Evolutionary conservation across 495 filamentous ascomycete genomes (phyloP).

Genomic region (Staphylotrichum longicolle): DNA sequence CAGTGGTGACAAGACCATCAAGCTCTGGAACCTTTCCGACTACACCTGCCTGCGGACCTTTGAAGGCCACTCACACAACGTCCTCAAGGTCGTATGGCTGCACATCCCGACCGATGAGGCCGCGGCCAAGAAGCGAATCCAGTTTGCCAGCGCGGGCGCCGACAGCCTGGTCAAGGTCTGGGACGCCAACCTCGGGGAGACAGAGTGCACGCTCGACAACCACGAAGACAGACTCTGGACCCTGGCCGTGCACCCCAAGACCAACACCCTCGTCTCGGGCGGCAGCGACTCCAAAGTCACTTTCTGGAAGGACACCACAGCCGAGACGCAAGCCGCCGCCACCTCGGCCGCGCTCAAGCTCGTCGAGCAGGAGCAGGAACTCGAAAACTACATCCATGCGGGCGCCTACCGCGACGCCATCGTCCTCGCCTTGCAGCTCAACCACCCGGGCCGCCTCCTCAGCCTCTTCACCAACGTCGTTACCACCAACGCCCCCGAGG

Average conservation of each 20-base stretch:
- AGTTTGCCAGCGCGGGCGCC: constrained; percentile 83
- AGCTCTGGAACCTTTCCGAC: constrained; percentile 90
- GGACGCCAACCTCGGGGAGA: constrained; percentile 77
- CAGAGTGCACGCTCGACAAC: constrained; percentile 86
- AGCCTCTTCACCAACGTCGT: constrained; percentile 78
- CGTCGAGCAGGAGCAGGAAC: constrained; percentile 86
- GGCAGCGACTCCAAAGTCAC: constrained; percentile 86
- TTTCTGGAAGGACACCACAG: constrained; percentile 92
- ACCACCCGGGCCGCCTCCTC: constrained; percentile 85
- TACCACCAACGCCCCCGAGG: constrained; percentile 58
- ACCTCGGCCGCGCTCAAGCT: constrained; percentile 69
- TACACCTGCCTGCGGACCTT: constrained; percentile 92
- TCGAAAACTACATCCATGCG: constrained; percentile 85
- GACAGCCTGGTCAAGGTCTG: constrained; percentile 98
- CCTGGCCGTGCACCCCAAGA: constrained; percentile 64
- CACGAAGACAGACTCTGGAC: constrained; percentile 94
- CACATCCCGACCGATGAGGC: constrained; percentile 54
- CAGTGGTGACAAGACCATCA: constrained; percentile 91
- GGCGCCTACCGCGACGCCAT: constrained; percentile 89
- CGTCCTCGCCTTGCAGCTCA: constrained; percentile 82
- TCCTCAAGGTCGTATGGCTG: constrained; percentile 91
- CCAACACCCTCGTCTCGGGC: constrained; percentile 77
- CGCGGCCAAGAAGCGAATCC: constrained; percentile 50
- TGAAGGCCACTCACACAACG: constrained; percentile 93
- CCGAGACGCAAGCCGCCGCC: constrained; percentile 68